These are phyloP conservation scores for Vickermania spadyakhi DNA, from an alignment of 208 protist species.

Conservation along the genomic window DNA sequence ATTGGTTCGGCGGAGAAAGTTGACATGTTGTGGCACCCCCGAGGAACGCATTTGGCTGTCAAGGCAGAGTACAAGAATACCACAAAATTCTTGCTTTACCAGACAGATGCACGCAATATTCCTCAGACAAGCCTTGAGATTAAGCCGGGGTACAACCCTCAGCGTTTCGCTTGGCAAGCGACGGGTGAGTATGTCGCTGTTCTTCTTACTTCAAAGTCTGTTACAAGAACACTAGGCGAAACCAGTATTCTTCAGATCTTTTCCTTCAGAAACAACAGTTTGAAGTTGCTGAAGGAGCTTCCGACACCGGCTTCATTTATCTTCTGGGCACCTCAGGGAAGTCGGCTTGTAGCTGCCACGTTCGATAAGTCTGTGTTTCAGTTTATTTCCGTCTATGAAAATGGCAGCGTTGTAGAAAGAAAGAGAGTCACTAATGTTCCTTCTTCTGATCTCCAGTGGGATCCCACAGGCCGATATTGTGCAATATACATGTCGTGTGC, in stretches of 20 bases:
- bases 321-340: constrained; percentile 77
- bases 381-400: constrained; percentile 72
- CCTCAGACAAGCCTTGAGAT: constrained; percentile 56
- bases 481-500: constrained; percentile 61
- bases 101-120: constrained; percentile 45
- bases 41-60: constrained; percentile 71
- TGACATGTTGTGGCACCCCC: constrained; percentile 84
- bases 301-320: constrained; percentile 50
- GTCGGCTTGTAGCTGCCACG: constrained; percentile 59
- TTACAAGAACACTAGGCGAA: constrained; percentile 34
- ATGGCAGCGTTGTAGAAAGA: constrained; percentile 47
- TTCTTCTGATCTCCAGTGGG: constrained; percentile 79
- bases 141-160: constrained; percentile 53
- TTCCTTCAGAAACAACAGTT: constrained; percentile 63
- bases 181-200: constrained; percentile 76
- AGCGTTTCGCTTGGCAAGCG: constrained; percentile 81
- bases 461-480: constrained; percentile 86
- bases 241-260: constrained; percentile 65
- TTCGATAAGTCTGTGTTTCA: constrained; percentile 79
- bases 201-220: constrained; percentile 41
- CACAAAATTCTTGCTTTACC: constrained; percentile 78
- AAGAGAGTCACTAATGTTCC: constrained; percentile 38
- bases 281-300: constrained; percentile 58
- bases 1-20: constrained; percentile 66
- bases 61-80: constrained; percentile 53